A percentile compares a stretch with the other conserved stretches of the same genome.
phyloP scores from a whole-genome alignment of 257 asterid genomes.

The Salvia miltiorrhiza region DNA sequence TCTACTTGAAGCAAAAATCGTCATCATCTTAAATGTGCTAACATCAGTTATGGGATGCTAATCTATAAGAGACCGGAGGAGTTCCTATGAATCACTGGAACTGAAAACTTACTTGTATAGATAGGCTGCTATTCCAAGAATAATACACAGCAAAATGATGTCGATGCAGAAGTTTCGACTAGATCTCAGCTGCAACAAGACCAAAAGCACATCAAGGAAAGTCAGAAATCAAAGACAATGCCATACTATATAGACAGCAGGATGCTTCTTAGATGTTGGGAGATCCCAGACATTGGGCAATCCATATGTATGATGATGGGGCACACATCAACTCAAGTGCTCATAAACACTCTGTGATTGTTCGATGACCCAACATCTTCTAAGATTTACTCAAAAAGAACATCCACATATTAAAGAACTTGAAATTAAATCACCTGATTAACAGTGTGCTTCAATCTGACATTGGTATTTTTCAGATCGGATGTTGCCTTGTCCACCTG shows the following conservation, averaged over 20 bases:
- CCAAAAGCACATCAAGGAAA: constrained; percentile 3
- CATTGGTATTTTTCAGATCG: constrained; percentile 93
- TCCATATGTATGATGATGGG: neutral
- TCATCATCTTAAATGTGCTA: neutral
- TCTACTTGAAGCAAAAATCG: neutral
- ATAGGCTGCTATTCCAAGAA: constrained; percentile 97
- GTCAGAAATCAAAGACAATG: neutral
- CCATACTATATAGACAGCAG: neutral
- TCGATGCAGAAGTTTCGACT: constrained; percentile 96
- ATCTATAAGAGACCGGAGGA: neutral
- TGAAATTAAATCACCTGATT: constrained; percentile 63
- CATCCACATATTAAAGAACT: neutral
- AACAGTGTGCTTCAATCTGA: constrained; percentile 92
- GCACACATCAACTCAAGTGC: neutral
- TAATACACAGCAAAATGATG: constrained; percentile 77
- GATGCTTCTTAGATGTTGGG: neutral
- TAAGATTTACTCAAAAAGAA: neutral
- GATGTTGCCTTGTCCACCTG: constrained; percentile 96
- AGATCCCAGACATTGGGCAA: neutral
- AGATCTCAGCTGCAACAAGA: constrained; percentile 76
- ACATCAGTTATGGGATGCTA: neutral
- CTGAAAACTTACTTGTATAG: constrained; percentile 71
- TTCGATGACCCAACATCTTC: neutral
- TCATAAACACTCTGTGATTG: neutral
- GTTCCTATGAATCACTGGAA: neutral